Conservation (phyloP, 345 rosid genomes). For the Pistacia vera region DNA sequence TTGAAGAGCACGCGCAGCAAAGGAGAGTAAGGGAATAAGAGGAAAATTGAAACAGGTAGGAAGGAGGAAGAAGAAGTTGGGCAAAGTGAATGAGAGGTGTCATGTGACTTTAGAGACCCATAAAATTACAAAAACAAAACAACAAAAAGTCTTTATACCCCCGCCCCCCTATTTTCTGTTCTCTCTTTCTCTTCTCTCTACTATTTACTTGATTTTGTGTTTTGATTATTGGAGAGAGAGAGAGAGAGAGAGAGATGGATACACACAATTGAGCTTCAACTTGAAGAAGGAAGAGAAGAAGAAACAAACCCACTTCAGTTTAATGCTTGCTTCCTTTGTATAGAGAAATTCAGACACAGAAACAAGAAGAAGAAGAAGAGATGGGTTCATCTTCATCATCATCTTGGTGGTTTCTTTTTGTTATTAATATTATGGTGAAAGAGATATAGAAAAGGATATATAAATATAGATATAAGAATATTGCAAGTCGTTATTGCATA, state of each 20-base stretch:
- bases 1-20: neutral
- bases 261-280: too few species aligned
- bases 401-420: too few species aligned
- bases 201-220: conserved; percentile 1
- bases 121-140: conserved; percentile 38
- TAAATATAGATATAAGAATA: conserved; percentile 7
- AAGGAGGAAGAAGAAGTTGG: neutral
- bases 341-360: neutral
- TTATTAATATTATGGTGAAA: neutral
- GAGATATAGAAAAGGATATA: conserved; percentile 6
- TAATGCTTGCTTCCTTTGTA: too few species aligned
- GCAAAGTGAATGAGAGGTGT: conserved; percentile 23
- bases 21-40: conserved; percentile 7
- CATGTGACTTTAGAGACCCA: conserved; percentile 38
- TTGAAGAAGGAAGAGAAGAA: too few species aligned
- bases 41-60: neutral
- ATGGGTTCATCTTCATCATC: neutral
- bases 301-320: too few species aligned
- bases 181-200: conserved; percentile 7
- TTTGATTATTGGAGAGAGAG: conserved; percentile 33
- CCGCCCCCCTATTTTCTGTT: neutral
- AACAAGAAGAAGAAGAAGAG: neutral
- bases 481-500: conserved; percentile 13
- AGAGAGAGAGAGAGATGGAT: neutral
- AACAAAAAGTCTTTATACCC: conserved; percentile 33